Base-by-base conservation (phyloP, 176 grass and related monocot species). In the Coix lacrymajobi region DNA sequence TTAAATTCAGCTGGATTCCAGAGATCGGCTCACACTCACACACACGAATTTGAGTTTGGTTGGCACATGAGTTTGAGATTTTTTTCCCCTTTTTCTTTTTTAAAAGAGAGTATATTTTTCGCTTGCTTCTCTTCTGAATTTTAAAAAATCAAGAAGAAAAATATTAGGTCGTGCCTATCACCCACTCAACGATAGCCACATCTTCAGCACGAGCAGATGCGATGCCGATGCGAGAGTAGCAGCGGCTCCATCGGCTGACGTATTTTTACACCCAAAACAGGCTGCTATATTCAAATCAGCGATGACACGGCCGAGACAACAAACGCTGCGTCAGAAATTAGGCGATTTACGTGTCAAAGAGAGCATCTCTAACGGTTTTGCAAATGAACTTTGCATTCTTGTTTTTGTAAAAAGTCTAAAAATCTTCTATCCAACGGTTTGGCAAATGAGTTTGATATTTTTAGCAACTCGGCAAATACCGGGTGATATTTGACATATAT, bases 221-320 rank as follows among this genome's bases (percentile, higher is more conserved):
- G 0, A 4, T 10, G 33, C 45, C 45, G 49, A 52, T 73, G 10
- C 28, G 37, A 44, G 32, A 44, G 63, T 75, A 73, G 15, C 15
- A 61, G 13, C 66, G 46, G 45, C 37, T 74, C 43, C 44, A 68
- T 80, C 46, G n/a, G 62, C 46, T 75, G 60, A 73, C 46, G 68
- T 58, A 58, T 17, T 67, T 74, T 79, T 8, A 60, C 38, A 61
- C 58, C 26, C 28, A 40, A 33, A 73, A 78, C 36, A 57, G 43
- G 60, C 17, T 30, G 15, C 41, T 30, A 56, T 82, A 49, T 54
- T 82, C 34, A 86, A 86, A 78, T 77, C 34, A 77, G 44, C 13
- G 22, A 79, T 79, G 75, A 82, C 48, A 66, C 77, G 26, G 57
- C 20, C 29, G 17, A 72, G 68, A 57, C 60, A 68, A 57, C 60